Conservation (phyloP, 768 basidiomycete genomes). For the Rhodotorula diobovata region DNA sequence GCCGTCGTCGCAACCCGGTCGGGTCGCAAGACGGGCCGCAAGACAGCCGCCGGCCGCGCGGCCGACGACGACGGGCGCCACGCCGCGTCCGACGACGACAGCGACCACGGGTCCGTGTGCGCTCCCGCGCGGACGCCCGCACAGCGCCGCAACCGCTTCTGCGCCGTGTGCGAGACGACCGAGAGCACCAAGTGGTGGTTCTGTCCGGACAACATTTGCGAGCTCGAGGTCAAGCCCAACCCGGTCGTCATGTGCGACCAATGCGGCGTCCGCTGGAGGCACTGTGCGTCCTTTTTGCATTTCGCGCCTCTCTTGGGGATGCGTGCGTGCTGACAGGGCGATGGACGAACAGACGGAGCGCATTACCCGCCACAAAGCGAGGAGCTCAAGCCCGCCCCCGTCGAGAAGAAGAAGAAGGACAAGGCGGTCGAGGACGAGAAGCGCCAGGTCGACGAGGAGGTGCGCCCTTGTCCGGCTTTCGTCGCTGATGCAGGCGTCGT, state of each 20-base stretch:
- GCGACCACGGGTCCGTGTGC: slow-evolving; percentile 28
- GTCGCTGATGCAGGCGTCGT: neutral
- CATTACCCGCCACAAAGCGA: slow-evolving; percentile 34
- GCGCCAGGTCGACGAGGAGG: neutral
- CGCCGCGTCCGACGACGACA: slow-evolving; percentile 15
- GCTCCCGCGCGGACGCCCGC: slow-evolving; percentile 20
- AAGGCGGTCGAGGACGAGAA: slow-evolving; percentile 4
- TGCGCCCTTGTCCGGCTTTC: neutral
- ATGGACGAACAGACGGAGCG: slow-evolving; percentile 25
- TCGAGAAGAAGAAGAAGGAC: neutral
- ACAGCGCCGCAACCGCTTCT: slow-evolving; percentile 21
- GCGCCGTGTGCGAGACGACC: slow-evolving; percentile 39
- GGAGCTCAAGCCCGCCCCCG: slow-evolving; percentile 15
- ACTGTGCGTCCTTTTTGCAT: slow-evolving; percentile 34
- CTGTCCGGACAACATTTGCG: slow-evolving; percentile 38
- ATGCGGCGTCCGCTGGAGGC: slow-evolving; percentile 41
- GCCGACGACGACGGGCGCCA: slow-evolving; percentile 2
- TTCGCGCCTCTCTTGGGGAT: too few relatives aligned
- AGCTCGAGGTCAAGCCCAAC: slow-evolving; percentile 20
- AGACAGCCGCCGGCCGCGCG: neutral
- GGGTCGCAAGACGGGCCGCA: slow-evolving; percentile 14
- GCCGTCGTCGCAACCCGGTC: slow-evolving; percentile 17
- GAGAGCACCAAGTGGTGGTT: slow-evolving; percentile 32
- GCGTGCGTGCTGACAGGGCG: too few relatives aligned
- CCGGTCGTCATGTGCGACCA: slow-evolving; percentile 38